Conservation (phyloP, 805 yeast genomes). For the Wickerhamiella qilinensis region DNA sequence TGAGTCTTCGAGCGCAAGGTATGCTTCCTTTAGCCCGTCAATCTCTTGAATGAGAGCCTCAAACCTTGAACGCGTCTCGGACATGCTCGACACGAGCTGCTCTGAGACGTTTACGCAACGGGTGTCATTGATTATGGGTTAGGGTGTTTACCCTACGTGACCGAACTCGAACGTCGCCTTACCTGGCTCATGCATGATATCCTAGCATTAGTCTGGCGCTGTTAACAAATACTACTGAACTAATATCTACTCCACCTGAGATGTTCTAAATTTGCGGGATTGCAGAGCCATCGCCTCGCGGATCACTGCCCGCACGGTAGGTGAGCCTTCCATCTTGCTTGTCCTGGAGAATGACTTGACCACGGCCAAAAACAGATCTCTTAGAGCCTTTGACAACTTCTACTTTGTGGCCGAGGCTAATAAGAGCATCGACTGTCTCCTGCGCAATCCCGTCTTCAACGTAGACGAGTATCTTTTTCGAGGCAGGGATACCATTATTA, state of each 20-base stretch:
- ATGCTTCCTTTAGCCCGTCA: background rate
- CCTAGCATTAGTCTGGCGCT: no score
- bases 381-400: slow-evolving; percentile 26
- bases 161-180: background rate
- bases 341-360: slow-evolving; percentile 45
- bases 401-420: slow-evolving; percentile 42
- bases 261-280: slow-evolving; percentile 29
- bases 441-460: slow-evolving; percentile 48
- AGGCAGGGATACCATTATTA: slow-evolving; percentile 51
- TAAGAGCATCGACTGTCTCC: slow-evolving; percentile 31
- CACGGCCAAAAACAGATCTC: slow-evolving; percentile 38
- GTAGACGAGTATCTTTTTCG: slow-evolving; percentile 40
- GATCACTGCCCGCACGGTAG: slow-evolving; percentile 60
- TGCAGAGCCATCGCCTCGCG: slow-evolving; percentile 77
- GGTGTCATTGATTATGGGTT: no score
- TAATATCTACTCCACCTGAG: no score
- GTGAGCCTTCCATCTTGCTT: slow-evolving; percentile 27
- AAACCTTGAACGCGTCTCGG: background rate
- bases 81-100: no score
- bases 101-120: no score
- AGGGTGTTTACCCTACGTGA: no score
- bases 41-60: background rate
- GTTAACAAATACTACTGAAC: no score
- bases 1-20: background rate
- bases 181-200: no score